Percentiles rank a stretch among this genome's conserved stretches.
Conservation (phyloP, 306 rosid species). For the Ziziphus jujuba region DNA sequence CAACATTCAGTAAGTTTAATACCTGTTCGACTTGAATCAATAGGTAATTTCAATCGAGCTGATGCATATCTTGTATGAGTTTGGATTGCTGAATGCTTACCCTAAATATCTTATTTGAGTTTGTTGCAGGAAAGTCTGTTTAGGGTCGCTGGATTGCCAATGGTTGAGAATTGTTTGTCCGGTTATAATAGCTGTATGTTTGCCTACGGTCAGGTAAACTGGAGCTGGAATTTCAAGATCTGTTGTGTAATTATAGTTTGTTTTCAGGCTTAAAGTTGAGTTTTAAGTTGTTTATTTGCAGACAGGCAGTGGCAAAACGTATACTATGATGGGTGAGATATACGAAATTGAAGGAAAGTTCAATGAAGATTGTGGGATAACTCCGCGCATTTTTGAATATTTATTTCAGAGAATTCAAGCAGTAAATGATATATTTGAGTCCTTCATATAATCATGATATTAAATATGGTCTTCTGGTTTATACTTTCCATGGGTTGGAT, state of each 20-base stretch:
- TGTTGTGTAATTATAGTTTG: slow-evolving; percentile 11
- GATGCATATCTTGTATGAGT: slow-evolving; percentile 7
- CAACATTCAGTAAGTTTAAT: too few relatives aligned
- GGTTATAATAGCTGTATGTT: slow-evolving; percentile 98
- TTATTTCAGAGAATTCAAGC: slow-evolving; percentile 62
- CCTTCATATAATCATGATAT: slow-evolving; percentile 4
- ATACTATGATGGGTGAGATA: slow-evolving; percentile 97
- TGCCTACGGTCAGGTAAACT: slow-evolving; percentile 91
- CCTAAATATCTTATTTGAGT: slow-evolving; percentile 6
- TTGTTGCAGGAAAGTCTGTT: slow-evolving; percentile 73
- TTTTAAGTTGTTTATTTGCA: slow-evolving; percentile 39
- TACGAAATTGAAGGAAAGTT: slow-evolving; percentile 61
- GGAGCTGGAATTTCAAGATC: neutral
- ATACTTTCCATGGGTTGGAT: slow-evolving; percentile 21
- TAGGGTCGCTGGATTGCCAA: slow-evolving; percentile 84
- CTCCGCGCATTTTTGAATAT: slow-evolving; percentile 87
- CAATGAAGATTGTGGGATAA: slow-evolving; percentile 73
- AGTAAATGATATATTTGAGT: slow-evolving; percentile 44
- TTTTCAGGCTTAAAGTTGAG: slow-evolving; percentile 19
- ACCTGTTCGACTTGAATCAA: neutral
- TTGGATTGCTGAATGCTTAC: too few relatives aligned
- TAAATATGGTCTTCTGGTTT: slow-evolving; percentile 10
- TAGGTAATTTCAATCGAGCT: neutral
- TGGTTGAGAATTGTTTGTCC: slow-evolving; percentile 97
- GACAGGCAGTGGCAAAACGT: slow-evolving; percentile 99